These are phyloP conservation scores for Helianthus annuus DNA, from an alignment of 129 eudicot species.

Conservation along the genomic window HanXRQr2.0-SUNRISE NC_035442.2:134625705-134626204, in stretches of 20 bases:
- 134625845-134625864: slow-evolving; percentile 39
- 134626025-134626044: no score
- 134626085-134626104: no score
- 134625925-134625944: slow-evolving; percentile 64
- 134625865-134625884: slow-evolving; percentile 77
- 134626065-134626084: no score
- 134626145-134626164: no score
- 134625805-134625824: no score
- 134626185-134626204: no score
- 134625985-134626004: no score
- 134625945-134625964: slow-evolving; percentile 68
- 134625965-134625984: not conserved
- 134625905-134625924: slow-evolving; percentile 77
- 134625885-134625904: slow-evolving; percentile 87
- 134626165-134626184: no score
- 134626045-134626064: no score
- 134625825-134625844: not conserved
- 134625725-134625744: slow-evolving; percentile 84
- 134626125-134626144: no score
- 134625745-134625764: slow-evolving; percentile 92
- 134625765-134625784: slow-evolving; percentile 4
- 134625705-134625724: slow-evolving; percentile 42
- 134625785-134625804: not conserved
- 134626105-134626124: no score
- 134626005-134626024: no score